Evolutionary conservation across 2,329 filamentous ascomycete species (phyloP).

Genomic region (Fusarium irregulare): DNA sequence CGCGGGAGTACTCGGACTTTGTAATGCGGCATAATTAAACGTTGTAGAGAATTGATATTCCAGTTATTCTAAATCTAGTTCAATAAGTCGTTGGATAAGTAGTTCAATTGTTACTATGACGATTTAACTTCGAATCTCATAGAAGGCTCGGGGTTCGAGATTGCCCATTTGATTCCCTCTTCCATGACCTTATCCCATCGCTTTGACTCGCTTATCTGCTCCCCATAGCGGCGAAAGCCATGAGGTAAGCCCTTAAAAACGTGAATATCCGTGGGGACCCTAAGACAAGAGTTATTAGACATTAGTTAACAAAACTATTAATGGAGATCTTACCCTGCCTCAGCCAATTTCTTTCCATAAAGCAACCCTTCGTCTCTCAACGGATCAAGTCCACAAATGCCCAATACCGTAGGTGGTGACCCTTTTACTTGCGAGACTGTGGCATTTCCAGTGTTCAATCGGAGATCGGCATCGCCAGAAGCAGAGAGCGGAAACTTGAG

Average conservation of each 20-base stretch:
- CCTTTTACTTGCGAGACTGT: slow-evolving; percentile 51
- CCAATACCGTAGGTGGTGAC: slow-evolving; percentile 58
- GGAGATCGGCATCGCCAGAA: slow-evolving; percentile 47
- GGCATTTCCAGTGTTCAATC: slow-evolving; percentile 52
- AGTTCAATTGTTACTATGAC: background rate
- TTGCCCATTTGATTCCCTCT: slow-evolving; percentile 57
- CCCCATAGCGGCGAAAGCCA: slow-evolving; percentile 57
- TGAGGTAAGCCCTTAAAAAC: slow-evolving; percentile 66
- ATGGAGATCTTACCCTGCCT: slow-evolving; percentile 54
- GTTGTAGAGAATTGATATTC: background rate
- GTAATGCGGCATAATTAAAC: background rate
- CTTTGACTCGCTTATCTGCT: slow-evolving; percentile 51
- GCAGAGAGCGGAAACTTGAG: slow-evolving; percentile 38
- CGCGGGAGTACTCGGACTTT: slow-evolving; percentile 38
- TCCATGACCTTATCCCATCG: slow-evolving; percentile 58
- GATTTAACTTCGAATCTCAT: slow-evolving; percentile 38
- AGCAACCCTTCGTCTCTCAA: slow-evolving; percentile 62
- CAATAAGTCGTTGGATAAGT: background rate
- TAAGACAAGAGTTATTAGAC: slow-evolving; percentile 21
- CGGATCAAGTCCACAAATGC: slow-evolving; percentile 59
- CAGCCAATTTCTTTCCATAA: slow-evolving; percentile 57
- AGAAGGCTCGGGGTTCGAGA: slow-evolving; percentile 50
- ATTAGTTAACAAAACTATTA: accelerated
- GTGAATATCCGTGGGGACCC: slow-evolving; percentile 60
- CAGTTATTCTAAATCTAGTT: accelerated